phyloP scores from a whole-genome alignment of 176 grass and related monocot genomes.

The Saccharum spontaneum region DNA sequence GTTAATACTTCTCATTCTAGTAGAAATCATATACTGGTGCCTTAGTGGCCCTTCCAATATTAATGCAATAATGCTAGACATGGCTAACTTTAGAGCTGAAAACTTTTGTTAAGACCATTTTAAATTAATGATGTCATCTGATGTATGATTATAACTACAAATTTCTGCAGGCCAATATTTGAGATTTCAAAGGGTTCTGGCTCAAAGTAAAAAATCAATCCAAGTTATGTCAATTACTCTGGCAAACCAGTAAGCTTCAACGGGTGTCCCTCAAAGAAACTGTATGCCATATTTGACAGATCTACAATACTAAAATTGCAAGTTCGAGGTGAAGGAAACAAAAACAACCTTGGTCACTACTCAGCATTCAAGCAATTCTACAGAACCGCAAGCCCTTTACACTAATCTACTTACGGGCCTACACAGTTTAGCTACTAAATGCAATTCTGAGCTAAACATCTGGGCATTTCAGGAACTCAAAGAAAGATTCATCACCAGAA shows the following conservation, averaged over 20 bases:
- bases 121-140: neutral
- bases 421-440: conserved; percentile 4
- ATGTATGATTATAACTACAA: neutral
- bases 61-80: neutral
- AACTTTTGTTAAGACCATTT: neutral
- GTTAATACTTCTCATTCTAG: neutral
- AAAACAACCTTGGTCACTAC: neutral
- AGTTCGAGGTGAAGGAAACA: too few relatives aligned
- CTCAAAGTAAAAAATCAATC: neutral
- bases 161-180: neutral
- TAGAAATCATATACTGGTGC: neutral
- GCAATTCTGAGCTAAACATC: neutral
- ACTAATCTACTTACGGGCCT: neutral
- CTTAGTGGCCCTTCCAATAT: neutral
- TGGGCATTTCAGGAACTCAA: neutral
- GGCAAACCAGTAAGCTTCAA: neutral
- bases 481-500: neutral
- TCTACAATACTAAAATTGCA: neutral
- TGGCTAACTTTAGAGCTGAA: neutral
- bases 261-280: neutral
- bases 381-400: neutral
- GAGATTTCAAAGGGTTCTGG: neutral
- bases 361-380: neutral
- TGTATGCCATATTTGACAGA: neutral
- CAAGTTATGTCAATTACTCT: neutral